A percentile compares a stretch with the other conserved stretches of the same genome.
These are phyloP conservation scores for Kodamaea kaohsiungensis DNA, from an alignment of 805 yeast genomes.

Conservation along the genomic window DNA sequence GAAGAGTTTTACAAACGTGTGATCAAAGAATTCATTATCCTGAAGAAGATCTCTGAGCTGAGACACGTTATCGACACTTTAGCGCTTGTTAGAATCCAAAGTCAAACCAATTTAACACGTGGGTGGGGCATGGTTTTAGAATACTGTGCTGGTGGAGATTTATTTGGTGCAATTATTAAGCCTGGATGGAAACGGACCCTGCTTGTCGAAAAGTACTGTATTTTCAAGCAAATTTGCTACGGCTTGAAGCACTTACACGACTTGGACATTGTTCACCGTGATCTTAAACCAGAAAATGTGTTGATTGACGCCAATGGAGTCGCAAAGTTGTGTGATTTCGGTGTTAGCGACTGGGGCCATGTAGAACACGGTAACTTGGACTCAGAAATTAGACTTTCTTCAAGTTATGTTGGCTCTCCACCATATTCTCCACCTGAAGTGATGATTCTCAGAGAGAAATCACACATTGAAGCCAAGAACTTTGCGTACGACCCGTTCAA, in stretches of 20 bases:
- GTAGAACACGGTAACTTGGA: slow-evolving; percentile 50
- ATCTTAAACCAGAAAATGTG: slow-evolving; percentile 74
- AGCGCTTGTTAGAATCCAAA: slow-evolving; percentile 57
- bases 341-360: slow-evolving; percentile 69
- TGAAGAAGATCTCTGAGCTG: slow-evolving; percentile 53
- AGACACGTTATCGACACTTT: slow-evolving; percentile 61
- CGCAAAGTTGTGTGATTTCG: slow-evolving; percentile 73
- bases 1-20: slow-evolving; percentile 67
- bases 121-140: slow-evolving; percentile 81
- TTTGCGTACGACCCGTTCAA: slow-evolving; percentile 61
- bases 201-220: slow-evolving; percentile 56
- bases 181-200: slow-evolving; percentile 61
- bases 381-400: slow-evolving; percentile 40
- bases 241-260: slow-evolving; percentile 67
- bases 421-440: slow-evolving; percentile 84
- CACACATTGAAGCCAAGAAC: slow-evolving; percentile 32
- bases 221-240: slow-evolving; percentile 65
- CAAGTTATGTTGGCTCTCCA: slow-evolving; percentile 71
- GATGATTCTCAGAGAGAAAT: slow-evolving; percentile 46
- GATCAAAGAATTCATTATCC: slow-evolving; percentile 61
- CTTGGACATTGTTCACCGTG: slow-evolving; percentile 68
- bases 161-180: slow-evolving; percentile 54
- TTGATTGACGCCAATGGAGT: slow-evolving; percentile 60
- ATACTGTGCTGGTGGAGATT: slow-evolving; percentile 60
- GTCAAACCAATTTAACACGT: slow-evolving; percentile 52